Percentiles rank a stretch among this genome's conserved stretches.
These are phyloP conservation scores for Oleoguttula mirabilis DNA, from an alignment of 495 filamentous ascomycete genomes.

Conservation along the genomic window DNA sequence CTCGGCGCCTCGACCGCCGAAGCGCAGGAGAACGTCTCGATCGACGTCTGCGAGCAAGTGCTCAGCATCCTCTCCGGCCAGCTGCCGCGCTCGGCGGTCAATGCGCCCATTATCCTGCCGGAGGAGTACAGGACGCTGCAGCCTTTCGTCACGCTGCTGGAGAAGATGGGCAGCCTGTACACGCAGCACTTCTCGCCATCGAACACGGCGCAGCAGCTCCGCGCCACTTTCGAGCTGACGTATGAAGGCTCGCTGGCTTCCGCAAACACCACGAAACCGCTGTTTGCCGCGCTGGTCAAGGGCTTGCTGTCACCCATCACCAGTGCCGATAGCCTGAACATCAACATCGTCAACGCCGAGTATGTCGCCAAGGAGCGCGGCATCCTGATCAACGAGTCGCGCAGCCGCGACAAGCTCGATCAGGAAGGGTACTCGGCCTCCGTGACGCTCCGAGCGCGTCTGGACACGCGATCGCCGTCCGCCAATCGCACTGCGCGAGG, in stretches of 20 bases:
- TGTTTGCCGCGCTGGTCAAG: slow-evolving; percentile 59
- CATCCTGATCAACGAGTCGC: slow-evolving; percentile 54
- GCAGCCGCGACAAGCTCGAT: slow-evolving; percentile 36
- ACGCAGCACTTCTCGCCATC: slow-evolving; percentile 50
- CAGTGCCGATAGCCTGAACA: slow-evolving; percentile 45
- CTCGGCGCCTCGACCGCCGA: slow-evolving; percentile 63
- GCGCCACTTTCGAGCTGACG: slow-evolving; percentile 53
- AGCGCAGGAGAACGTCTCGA: slow-evolving; percentile 62
- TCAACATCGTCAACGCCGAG: slow-evolving; percentile 65
- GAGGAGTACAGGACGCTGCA: slow-evolving; percentile 59
- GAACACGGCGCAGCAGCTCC: slow-evolving; percentile 21
- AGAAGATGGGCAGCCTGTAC: slow-evolving; percentile 58
- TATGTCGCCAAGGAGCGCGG: slow-evolving; percentile 56
- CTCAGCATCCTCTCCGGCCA: slow-evolving; percentile 51
- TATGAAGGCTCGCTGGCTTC: slow-evolving; percentile 54
- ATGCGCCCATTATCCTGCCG: slow-evolving; percentile 59
- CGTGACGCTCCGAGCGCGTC: slow-evolving; percentile 43
- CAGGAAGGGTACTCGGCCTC: slow-evolving; percentile 44
- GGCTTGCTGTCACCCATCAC: slow-evolving; percentile 50
- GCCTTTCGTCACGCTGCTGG: slow-evolving; percentile 55
- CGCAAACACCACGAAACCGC: slow-evolving; percentile 52
- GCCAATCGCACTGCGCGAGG: slow-evolving; percentile 3
- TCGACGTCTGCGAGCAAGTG: slow-evolving; percentile 66
- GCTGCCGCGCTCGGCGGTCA: slow-evolving; percentile 57
- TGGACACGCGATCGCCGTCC: slow-evolving; percentile 21